Percentiles rank a stretch among this genome's conserved stretches.
Evolutionary conservation across 208 protist species (phyloP).

Genomic region (Naegleria fowleri): DNA sequence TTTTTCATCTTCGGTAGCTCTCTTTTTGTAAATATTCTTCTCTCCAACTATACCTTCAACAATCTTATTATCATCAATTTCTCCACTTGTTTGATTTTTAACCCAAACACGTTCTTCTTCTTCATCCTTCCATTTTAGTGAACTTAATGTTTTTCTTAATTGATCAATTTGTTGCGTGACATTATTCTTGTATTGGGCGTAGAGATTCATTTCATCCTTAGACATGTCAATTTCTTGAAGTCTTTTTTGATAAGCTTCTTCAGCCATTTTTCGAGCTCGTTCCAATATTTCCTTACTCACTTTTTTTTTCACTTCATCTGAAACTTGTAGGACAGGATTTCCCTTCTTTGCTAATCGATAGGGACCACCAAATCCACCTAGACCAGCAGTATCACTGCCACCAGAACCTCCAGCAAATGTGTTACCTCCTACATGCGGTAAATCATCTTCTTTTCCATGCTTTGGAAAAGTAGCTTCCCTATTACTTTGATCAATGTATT

Average conservation of each 20-base stretch:
- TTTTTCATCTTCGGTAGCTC: conserved; percentile 64
- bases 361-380: conserved; percentile 72
- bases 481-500: neutral
- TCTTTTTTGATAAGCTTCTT: conserved; percentile 36
- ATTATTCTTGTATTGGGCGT: conserved; percentile 31
- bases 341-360: conserved; percentile 75
- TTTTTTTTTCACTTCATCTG: conserved; percentile 69
- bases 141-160: conserved; percentile 32
- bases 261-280: conserved; percentile 37
- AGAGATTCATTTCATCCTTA: conserved; percentile 34
- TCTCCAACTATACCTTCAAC: conserved; percentile 82
- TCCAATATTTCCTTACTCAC: conserved; percentile 55
- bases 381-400: conserved; percentile 69
- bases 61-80: conserved; percentile 73
- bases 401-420: conserved; percentile 79
- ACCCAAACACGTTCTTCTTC: conserved; percentile 72
- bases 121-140: conserved; percentile 67
- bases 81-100: conserved; percentile 69
- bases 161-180: conserved; percentile 32
- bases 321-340: conserved; percentile 70
- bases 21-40: conserved; percentile 75
- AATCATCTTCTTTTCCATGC: conserved; percentile 75
- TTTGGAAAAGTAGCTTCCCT: conserved; percentile 67
- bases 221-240: conserved; percentile 45
- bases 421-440: conserved; percentile 80